Evolutionary conservation across 2,329 filamentous ascomycete genomes (phyloP).

Genomic region (Colletotrichum orchidophilum): DNA sequence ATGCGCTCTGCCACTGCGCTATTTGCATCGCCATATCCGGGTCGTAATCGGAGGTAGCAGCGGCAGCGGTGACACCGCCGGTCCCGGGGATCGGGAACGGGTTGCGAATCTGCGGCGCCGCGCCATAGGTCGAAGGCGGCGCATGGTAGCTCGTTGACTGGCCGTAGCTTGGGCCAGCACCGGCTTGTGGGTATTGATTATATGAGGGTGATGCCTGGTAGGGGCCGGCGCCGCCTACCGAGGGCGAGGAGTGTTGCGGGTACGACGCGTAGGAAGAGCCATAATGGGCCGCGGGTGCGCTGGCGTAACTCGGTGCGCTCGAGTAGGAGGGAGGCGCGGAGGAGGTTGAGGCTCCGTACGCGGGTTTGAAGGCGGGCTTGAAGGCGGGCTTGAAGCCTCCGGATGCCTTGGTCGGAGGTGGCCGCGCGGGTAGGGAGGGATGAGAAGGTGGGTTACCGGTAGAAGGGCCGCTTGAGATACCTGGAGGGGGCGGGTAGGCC

Average conservation of each 20-base stretch:
- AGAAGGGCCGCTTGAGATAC: conserved; percentile 61
- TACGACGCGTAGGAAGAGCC: conserved; percentile 53
- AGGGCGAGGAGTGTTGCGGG: conserved; percentile 41
- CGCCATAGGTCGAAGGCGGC: conserved; percentile 49
- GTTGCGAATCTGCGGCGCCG: conserved; percentile 78
- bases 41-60: conserved; percentile 59
- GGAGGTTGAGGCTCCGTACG: conserved; percentile 39
- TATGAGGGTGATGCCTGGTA: conserved; percentile 39
- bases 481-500: conserved; percentile 89
- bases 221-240: conserved; percentile 29
- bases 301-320: conserved; percentile 44
- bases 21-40: conserved; percentile 91
- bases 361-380: conserved; percentile 41
- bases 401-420: conserved; percentile 66
- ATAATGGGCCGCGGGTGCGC: conserved; percentile 53
- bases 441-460: conserved; percentile 48
- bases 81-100: conserved; percentile 76
- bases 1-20: conserved; percentile 94
- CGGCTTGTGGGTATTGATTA: conserved; percentile 41
- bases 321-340: conserved; percentile 51
- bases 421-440: conserved; percentile 80
- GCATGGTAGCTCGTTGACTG: conserved; percentile 45
- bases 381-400: conserved; percentile 62
- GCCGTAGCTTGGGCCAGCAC: conserved; percentile 31
- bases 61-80: conserved; percentile 19